Evolutionary conservation across 2,329 filamentous ascomycete genomes (phyloP), one percentile per base, ranked within the genome.

Genomic region (Ophiostoma angusticollis): DNA sequence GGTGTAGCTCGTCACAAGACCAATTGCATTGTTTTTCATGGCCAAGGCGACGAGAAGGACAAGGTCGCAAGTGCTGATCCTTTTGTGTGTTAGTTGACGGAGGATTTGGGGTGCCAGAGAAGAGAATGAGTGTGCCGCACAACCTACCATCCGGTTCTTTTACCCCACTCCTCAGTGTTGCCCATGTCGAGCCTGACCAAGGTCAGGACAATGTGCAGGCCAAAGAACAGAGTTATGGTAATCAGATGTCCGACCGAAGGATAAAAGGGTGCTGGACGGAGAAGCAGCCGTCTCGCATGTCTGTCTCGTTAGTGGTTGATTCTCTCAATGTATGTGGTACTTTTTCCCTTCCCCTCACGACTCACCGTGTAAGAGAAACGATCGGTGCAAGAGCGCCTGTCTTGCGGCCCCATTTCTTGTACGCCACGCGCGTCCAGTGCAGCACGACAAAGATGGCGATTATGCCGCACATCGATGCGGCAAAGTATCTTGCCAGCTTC

Each of bases 1-100:
- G 3, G 65, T 63, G 34, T 60, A 61, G 6, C 57, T 54, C 2
- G 60, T 59, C 11, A 67, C 43, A 30, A 60, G 52, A 4, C 58
- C 59, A 6, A 71, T 48, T 0, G 65, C 66, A 0, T 65, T 69
- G 40, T 70, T 69, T 40, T 65, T 67, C 44, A 69, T 49, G 1
- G 60, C 61, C 9, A 72, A 53, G 19, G 68, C 65, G 3, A 68
- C 60, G 16, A 64, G 57, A 5, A 67, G 52, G 9, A 56, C 57
- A 24, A 68, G 46, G 39, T 71, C 71, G 23, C 50, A 57, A 11
- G 62, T 49, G 1, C 60, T 53, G 50, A 71, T 57, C 68, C 68
- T 71, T 21, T 1, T 8, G 24, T 7, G 9, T 24, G 18, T 14
- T 17, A 18, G 8, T n/a, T 8, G 29, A 12, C 21, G 30, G 21